These are phyloP conservation scores for Xylariales sp. DNA, from an alignment of 2,329 filamentous ascomycete species.

Conservation along the genomic window DNA sequence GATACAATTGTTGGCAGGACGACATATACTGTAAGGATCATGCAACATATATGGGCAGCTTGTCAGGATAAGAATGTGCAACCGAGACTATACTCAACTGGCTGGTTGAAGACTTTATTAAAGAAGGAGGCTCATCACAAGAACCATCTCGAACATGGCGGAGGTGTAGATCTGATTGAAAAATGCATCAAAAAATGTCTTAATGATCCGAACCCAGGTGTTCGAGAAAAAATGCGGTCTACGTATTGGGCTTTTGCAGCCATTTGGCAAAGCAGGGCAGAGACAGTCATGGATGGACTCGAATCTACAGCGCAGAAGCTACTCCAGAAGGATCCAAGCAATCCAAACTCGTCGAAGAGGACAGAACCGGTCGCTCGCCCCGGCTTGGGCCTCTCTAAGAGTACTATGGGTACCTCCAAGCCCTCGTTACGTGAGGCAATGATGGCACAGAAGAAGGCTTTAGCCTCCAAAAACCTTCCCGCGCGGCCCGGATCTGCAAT, in stretches of 20 bases:
- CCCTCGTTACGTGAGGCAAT: constrained; percentile 84
- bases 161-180: constrained; percentile 84
- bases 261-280: constrained; percentile 82
- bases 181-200: constrained; percentile 91
- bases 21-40: constrained; percentile 81
- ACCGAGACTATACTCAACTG: constrained; percentile 79
- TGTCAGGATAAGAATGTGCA: constrained; percentile 95
- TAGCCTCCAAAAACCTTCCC: constrained; percentile 65
- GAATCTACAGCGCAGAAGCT: constrained; percentile 83
- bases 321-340: constrained; percentile 84
- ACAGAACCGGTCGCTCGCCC: constrained; percentile 64
- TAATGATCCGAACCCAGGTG: constrained; percentile 88
- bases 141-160: constrained; percentile 83
- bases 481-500: constrained; percentile 72
- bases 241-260: constrained; percentile 87
- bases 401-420: constrained; percentile 67
- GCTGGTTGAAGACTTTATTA: constrained; percentile 87
- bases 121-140: constrained; percentile 83
- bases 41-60: constrained; percentile 86
- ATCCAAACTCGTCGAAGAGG: constrained; percentile 76
- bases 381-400: constrained; percentile 71
- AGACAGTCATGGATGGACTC: constrained; percentile 81
- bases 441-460: constrained; percentile 80
- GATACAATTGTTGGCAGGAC: constrained; percentile 82
- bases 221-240: constrained; percentile 85